These are phyloP conservation scores for Fusarium hostae DNA, from an alignment of 2,329 filamentous ascomycete genomes.

Conservation along the genomic window DNA sequence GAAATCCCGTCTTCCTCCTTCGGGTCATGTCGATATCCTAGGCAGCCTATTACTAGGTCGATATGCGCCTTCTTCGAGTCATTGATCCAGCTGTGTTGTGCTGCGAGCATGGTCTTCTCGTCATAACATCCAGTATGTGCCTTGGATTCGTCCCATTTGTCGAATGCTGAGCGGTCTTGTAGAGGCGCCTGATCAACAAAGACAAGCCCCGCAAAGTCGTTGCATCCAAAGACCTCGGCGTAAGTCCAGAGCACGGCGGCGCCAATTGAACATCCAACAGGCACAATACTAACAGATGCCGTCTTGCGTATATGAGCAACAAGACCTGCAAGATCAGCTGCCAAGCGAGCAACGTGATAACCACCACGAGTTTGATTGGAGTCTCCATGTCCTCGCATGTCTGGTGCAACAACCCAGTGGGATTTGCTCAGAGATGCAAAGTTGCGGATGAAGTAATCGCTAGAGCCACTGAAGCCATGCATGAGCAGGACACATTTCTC, in stretches of 20 bases:
- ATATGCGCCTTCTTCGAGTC: conserved; percentile 36
- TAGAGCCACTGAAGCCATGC: conserved; percentile 46
- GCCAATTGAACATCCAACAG: conserved; percentile 45
- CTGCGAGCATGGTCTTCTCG: conserved; percentile 40
- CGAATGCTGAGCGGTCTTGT: conserved; percentile 42
- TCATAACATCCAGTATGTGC: conserved; percentile 43
- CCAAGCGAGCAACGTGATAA: conserved; percentile 44
- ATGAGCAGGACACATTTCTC: conserved; percentile 41
- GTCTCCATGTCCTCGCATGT: conserved; percentile 44
- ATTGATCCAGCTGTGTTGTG: conserved; percentile 41
- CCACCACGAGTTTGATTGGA: conserved; percentile 39
- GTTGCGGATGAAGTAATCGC: conserved; percentile 44
- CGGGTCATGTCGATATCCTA: conserved; percentile 43
- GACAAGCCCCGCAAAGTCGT: conserved; percentile 43
- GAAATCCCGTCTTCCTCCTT: conserved; percentile 33
- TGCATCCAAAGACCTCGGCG: conserved; percentile 40
- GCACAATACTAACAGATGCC: conserved; percentile 35
- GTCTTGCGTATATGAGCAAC: conserved; percentile 35
- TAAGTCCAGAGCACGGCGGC: conserved; percentile 46
- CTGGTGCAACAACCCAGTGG: conserved; percentile 42
- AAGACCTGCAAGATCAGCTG: conserved; percentile 37
- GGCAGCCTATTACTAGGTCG: conserved; percentile 41
- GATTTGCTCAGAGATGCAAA: conserved; percentile 30
- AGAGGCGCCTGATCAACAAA: conserved; percentile 45
- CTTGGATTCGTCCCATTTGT: conserved; percentile 37